A percentile compares a stretch with the other conserved stretches of the same genome.
Evolutionary conservation across 768 basidiomycete genomes (phyloP).

Genomic region (Wakefieldia striispora): DNA sequence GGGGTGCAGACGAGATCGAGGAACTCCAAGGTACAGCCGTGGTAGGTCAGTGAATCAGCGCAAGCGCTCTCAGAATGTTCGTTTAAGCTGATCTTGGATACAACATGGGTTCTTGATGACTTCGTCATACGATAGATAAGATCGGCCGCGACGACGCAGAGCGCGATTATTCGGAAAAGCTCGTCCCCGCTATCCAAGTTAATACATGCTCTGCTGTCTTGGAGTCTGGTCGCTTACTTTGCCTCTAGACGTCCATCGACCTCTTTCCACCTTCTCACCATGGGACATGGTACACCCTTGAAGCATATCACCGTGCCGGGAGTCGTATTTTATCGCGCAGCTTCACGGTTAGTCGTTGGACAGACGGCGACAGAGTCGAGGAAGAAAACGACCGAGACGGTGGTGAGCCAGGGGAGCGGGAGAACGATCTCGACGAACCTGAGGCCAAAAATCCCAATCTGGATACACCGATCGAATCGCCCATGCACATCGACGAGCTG

Average conservation of each 20-base stretch:
- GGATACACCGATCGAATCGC: constrained; percentile 13
- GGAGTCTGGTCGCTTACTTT: not conserved
- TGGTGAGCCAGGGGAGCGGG: constrained; percentile 38
- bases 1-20: constrained; percentile 68
- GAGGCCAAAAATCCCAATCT: constrained; percentile 33
- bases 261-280: constrained; percentile 60
- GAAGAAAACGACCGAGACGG: constrained; percentile 5
- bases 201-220: constrained; percentile 13
- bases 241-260: constrained; percentile 58
- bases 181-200: constrained; percentile 74
- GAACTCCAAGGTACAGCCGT: constrained; percentile 85
- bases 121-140: constrained; percentile 54
- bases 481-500: constrained; percentile 33
- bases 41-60: constrained; percentile 57
- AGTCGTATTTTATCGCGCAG: constrained; percentile 90
- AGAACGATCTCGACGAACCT: constrained; percentile 30
- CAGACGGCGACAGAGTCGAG: constrained; percentile 32
- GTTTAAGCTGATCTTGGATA: not conserved
- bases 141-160: constrained; percentile 85
- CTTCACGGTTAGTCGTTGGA: constrained; percentile 75
- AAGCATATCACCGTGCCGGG: constrained; percentile 84
- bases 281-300: constrained; percentile 56
- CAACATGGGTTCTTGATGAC: no score
- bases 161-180: constrained; percentile 59
- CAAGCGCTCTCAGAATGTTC: not conserved